phyloP scores from a whole-genome alignment of 805 yeast genomes.

The Zygoascus tannicola region DNA sequence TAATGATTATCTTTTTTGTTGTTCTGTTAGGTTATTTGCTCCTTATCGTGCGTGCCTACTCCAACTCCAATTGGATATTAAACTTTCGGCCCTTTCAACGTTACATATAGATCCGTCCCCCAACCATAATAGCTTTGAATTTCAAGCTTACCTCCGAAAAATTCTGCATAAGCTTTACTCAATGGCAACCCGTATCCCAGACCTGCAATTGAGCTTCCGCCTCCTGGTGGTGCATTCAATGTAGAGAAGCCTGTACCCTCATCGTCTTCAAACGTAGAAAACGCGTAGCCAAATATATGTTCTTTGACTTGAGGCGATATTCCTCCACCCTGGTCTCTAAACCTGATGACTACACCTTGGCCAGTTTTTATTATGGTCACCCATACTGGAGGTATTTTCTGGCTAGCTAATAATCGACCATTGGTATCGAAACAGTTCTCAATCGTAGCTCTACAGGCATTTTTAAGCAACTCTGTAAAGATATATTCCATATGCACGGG shows the following conservation, averaged over 20 bases:
- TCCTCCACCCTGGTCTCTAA: slow-evolving; percentile 87
- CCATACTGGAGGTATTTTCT: slow-evolving; percentile 32
- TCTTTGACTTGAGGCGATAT: slow-evolving; percentile 56
- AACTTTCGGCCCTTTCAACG: slow-evolving; percentile 21
- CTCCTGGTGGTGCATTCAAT: slow-evolving; percentile 61
- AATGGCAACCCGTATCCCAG: slow-evolving; percentile 71
- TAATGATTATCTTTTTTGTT: too few species aligned
- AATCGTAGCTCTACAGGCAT: slow-evolving; percentile 79
- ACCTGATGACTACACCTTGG: slow-evolving; percentile 54
- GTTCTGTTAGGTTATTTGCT: too few species aligned
- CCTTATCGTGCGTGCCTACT: too few species aligned
- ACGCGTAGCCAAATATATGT: slow-evolving; percentile 77
- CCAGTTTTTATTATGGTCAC: slow-evolving; percentile 40
- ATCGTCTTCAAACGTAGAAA: slow-evolving; percentile 59
- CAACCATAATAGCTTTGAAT: slow-evolving; percentile 64
- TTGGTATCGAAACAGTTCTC: slow-evolving; percentile 40
- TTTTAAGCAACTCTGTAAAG: slow-evolving; percentile 76
- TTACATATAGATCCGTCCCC: slow-evolving; percentile 70
- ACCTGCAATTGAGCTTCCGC: slow-evolving; percentile 53
- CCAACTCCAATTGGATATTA: too few species aligned
- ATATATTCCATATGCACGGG: slow-evolving; percentile 84
- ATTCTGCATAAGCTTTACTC: slow-evolving; percentile 62
- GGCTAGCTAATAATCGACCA: slow-evolving; percentile 9
- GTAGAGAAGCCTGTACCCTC: slow-evolving; percentile 49
- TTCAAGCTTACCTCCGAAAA: slow-evolving; percentile 61